Base-by-base conservation (phyloP, 257 asterid genomes). In the Lantana camara region DNA sequence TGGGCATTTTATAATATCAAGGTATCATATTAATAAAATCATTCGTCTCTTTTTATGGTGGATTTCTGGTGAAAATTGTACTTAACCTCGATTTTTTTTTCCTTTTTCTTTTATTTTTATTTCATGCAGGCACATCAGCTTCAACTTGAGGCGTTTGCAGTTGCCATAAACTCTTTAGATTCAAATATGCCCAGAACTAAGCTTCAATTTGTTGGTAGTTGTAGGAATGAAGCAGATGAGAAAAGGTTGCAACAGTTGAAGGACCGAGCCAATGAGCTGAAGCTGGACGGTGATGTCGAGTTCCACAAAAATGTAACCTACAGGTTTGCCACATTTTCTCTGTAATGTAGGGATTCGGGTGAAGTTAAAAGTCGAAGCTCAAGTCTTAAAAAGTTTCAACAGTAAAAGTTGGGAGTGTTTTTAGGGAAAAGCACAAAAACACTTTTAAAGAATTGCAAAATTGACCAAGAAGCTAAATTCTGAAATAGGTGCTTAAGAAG, bases 151-250 rank as follows among this genome's bases (percentile, higher is more conserved):
- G 99, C 99, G 16, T 94, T 88, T 73, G 84, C 96, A 53, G 55
- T 77, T 73, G 91, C 90, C 66, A 16, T 88, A 14, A 77, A 81
- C 42, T 74, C 45, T 60, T 67, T 85, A 73, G 88, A 83, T 60
- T 64, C 77, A 50, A 71, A 80, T 72, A 54, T 79, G 24, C 89
- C 89, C 20, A 83, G 84, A 62, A 95, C 97, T 7, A 88, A 74
- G 72, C 90, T 94, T 63, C 95, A 83, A 72, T 79, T 94, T 73
- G 96, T 94, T 57, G 97, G 97, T 58, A 86, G 99, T 74, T 94
- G 99, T 78, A 77, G 99, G 76, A 94, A 94, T 75, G 96, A 83
- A 79, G 95, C 96, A 22, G 99, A 94, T 63, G 96, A 88, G 67
- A 83, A 80, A 72, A 86, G 97, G 79, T 75, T 90, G 84, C 96